A percentile compares a stretch with the other conserved stretches of the same genome.
phyloP scores from a whole-genome alignment of 768 basidiomycete species.

The Omphalotus guepiniiformis region DNA sequence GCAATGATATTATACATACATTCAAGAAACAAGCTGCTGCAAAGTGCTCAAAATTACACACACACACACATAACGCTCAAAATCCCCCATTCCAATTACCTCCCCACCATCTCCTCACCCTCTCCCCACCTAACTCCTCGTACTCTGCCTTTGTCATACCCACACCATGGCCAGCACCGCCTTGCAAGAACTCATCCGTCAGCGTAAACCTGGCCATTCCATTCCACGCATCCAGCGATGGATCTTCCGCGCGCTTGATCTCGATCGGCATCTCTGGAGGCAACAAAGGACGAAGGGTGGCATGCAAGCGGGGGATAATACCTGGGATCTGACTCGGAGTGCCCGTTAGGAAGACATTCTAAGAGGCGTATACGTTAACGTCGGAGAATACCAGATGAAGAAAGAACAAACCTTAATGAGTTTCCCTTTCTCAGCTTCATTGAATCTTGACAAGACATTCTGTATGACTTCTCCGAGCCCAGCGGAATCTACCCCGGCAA shows the following conservation, averaged over 20 bases:
- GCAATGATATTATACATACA: too few relatives aligned
- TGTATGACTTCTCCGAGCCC: slow-evolving; percentile 92
- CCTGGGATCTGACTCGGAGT: slow-evolving; percentile 72
- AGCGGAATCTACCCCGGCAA: slow-evolving; percentile 93
- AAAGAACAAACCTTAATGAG: slow-evolving; percentile 61
- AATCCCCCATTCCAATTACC: slow-evolving; percentile 73
- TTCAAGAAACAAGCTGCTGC: too few relatives aligned
- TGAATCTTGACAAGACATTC: slow-evolving; percentile 72
- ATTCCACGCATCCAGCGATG: slow-evolving; percentile 77
- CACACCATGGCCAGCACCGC: slow-evolving; percentile 24
- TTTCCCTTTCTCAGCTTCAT: slow-evolving; percentile 58
- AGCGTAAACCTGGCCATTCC: slow-evolving; percentile 82
- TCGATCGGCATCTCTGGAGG: slow-evolving; percentile 76
- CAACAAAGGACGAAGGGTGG: slow-evolving; percentile 76
- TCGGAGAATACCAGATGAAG: neutral
- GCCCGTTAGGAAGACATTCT: slow-evolving; percentile 93
- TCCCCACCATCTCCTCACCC: slow-evolving; percentile 88
- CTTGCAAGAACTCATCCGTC: slow-evolving; percentile 44
- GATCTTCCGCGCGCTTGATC: slow-evolving; percentile 61
- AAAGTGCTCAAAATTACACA: too few relatives aligned
- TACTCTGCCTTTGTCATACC: slow-evolving; percentile 79
- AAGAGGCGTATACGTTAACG: neutral
- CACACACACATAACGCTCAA: too few relatives aligned
- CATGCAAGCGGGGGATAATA: slow-evolving; percentile 61
- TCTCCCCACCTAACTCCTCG: slow-evolving; percentile 85